These are phyloP conservation scores for Paraglomus occultum DNA, from an alignment of 192 early-diverging fungal species.

Conservation along the genomic window DNA sequence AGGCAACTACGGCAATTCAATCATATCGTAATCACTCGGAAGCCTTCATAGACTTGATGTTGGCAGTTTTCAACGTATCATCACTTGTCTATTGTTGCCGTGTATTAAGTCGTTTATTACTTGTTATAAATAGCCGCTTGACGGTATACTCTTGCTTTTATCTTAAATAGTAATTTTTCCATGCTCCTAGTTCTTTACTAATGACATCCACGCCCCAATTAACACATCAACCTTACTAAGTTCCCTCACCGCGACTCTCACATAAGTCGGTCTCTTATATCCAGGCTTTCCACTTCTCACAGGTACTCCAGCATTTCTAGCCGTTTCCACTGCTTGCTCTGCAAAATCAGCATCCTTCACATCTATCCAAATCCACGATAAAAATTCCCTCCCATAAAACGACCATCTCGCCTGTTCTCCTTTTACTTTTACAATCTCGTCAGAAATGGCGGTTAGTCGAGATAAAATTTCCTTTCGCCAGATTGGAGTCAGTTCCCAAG, in stretches of 20 bases:
- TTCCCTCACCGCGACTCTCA: slow-evolving; percentile 77
- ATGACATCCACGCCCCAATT: slow-evolving; percentile 64
- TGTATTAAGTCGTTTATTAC: no score
- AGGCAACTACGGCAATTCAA: no score
- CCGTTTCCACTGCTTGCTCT: slow-evolving; percentile 59
- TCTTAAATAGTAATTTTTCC: no score
- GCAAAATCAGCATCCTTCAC: slow-evolving; percentile 57
- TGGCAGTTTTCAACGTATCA: no score
- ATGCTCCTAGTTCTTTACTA: slow-evolving; percentile 27
- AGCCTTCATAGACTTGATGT: no score
- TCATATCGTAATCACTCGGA: no score
- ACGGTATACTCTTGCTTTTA: no score
- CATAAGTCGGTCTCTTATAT: slow-evolving; percentile 70
- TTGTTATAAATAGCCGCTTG: no score
- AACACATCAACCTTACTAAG: slow-evolving; percentile 66
- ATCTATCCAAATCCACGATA: slow-evolving; percentile 91
- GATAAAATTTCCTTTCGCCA: slow-evolving; percentile 62
- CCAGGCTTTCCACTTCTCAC: slow-evolving; percentile 76
- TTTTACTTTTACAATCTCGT: slow-evolving; percentile 6
- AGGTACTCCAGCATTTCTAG: slow-evolving; percentile 80
- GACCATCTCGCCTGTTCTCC: slow-evolving; percentile 48
- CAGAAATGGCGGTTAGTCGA: slow-evolving; percentile 34
- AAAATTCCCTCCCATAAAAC: slow-evolving; percentile 69
- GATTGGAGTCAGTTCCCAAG: slow-evolving; percentile 71
- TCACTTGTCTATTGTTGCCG: no score